Evolutionary conservation across 805 yeast species (phyloP).

Genomic region (Yamadazyma ubonensis): DNA sequence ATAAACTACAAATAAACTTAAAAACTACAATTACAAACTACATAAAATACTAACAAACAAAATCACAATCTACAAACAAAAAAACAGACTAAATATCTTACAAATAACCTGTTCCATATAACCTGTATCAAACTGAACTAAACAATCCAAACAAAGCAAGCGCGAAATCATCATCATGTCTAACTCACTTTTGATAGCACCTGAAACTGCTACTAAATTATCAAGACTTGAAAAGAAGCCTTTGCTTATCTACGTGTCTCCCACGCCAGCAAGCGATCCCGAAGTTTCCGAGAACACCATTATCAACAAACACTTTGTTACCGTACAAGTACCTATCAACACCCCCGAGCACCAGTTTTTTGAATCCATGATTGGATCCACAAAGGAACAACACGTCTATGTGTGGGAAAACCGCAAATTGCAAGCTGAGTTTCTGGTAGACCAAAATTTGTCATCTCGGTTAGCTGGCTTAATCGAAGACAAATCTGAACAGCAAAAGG

Average conservation of each 20-base stretch:
- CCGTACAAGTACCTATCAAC: background rate
- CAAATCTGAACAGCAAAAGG: background rate
- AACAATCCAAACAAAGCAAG: no score
- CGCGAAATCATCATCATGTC: no score
- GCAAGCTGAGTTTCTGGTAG: background rate
- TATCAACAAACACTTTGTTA: slow-evolving; percentile 6
- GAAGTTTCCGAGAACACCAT: background rate
- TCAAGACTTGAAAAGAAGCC: slow-evolving; percentile 4
- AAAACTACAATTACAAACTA: no score
- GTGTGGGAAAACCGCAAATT: slow-evolving; percentile 2
- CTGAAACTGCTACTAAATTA: background rate
- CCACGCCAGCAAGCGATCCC: slow-evolving; percentile 4
- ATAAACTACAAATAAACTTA: no score
- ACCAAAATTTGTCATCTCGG: background rate
- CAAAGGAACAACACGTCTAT: background rate
- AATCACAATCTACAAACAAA: no score
- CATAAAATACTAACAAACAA: no score
- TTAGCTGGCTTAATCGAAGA: slow-evolving; percentile 2
- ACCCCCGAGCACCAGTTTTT: background rate
- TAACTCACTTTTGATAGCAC: no score
- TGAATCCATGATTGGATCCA: slow-evolving; percentile 1
- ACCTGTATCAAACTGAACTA: no score
- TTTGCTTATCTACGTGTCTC: background rate
- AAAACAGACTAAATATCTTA: no score
- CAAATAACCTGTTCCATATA: no score